These are phyloP conservation scores for Cordyceps fumosorosea DNA, from an alignment of 2,329 filamentous ascomycete genomes.

Conservation along the genomic window DNA sequence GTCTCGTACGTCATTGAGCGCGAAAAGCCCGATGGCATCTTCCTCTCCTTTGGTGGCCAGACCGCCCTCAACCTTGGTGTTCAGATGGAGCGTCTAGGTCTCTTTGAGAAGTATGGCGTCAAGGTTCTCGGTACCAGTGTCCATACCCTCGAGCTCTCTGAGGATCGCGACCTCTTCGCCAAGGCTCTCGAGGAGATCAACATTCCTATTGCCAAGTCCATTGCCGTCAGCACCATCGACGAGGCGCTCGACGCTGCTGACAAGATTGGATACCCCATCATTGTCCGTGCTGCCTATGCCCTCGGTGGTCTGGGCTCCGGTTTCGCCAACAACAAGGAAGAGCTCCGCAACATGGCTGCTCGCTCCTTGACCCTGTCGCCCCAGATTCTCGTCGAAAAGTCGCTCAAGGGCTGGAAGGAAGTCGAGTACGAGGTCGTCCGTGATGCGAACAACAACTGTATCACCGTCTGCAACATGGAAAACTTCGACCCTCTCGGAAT, in stretches of 20 bases:
- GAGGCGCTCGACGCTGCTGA: conserved; percentile 85
- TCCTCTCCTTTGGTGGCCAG: conserved; percentile 95
- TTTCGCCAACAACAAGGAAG: conserved; percentile 89
- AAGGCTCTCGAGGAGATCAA: conserved; percentile 95
- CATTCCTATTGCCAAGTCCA: conserved; percentile 94
- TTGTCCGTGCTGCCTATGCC: conserved; percentile 93
- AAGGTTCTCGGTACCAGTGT: conserved; percentile 94
- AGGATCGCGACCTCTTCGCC: conserved; percentile 93
- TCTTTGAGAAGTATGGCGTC: conserved; percentile 92
- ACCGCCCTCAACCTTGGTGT: conserved; percentile 95
- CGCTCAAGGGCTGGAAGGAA: conserved; percentile 98
- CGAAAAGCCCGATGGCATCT: conserved; percentile 92
- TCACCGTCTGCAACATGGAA: conserved; percentile 78
- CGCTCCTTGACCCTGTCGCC: conserved; percentile 88
- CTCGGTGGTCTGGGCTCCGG: conserved; percentile 93
- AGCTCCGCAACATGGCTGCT: conserved; percentile 88
- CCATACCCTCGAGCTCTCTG: conserved; percentile 85
- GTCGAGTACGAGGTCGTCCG: conserved; percentile 98
- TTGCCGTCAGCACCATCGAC: conserved; percentile 85
- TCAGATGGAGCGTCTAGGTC: conserved; percentile 90
- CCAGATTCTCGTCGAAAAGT: conserved; percentile 97
- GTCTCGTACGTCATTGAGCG: conserved; percentile 95
- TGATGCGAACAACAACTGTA: conserved; percentile 96
- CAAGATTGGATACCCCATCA: conserved; percentile 90
- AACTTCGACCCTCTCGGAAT: conserved; percentile 98